A percentile compares a stretch with the other conserved stretches of the same genome.
Conservation (phyloP, 345 rosid species). For the Citrus cavaleriei region DNA sequence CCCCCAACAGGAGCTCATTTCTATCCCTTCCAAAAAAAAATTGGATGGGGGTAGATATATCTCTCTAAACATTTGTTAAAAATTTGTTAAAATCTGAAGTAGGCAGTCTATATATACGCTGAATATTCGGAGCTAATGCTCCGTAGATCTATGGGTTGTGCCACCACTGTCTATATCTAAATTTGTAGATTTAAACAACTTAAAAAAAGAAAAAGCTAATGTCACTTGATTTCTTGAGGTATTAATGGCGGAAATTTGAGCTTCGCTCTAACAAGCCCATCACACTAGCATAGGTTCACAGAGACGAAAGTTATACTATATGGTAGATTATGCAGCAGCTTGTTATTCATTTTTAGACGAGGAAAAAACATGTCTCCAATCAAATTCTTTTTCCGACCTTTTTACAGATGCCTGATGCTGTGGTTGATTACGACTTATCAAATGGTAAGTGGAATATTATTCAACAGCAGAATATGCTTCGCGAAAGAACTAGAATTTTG, state of each 20-base stretch:
- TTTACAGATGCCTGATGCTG: conserved; percentile 89
- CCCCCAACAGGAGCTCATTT: too few relatives aligned
- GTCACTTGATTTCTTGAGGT: conserved; percentile 9
- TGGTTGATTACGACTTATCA: conserved; percentile 84
- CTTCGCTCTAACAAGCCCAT: background rate
- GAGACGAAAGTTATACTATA: background rate
- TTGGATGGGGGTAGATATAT: too few relatives aligned
- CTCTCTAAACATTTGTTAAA: too few relatives aligned
- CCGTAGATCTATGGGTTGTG: too few relatives aligned
- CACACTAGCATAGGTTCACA: conserved; percentile 8
- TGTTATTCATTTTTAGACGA: background rate
- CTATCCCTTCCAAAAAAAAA: too few relatives aligned
- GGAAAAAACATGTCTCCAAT: background rate
- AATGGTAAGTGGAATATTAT: conserved; percentile 82
- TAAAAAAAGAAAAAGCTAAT: too few relatives aligned
- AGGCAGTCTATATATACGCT: too few relatives aligned
- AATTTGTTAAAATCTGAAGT: too few relatives aligned
- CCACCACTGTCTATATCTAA: too few relatives aligned
- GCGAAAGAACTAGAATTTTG: conserved; percentile 80
- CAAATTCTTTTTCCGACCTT: background rate
- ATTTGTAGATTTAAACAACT: too few relatives aligned
- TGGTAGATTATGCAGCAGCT: background rate
- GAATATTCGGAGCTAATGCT: too few relatives aligned
- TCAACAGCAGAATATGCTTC: conserved; percentile 95
- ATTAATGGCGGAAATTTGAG: background rate